Evolutionary conservation across 169 alveolate genomes (phyloP).

Genomic region (Plasmodium chabaudi): DNA sequence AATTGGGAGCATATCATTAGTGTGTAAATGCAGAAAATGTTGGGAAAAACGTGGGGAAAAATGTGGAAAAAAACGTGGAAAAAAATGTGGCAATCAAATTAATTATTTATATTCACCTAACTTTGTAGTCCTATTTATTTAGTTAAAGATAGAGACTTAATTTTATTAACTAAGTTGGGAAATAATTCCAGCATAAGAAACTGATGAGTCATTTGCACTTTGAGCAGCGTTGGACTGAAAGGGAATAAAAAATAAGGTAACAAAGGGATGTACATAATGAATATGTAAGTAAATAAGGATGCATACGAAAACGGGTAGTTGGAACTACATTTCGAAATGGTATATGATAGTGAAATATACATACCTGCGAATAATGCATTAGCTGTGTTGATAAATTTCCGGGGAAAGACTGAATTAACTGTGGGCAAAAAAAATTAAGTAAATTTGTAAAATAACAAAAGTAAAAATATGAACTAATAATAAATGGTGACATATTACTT

Average conservation of each 20-base stretch:
- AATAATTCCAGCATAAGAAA: conserved; percentile 91
- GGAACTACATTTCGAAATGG: background rate
- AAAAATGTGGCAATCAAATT: too few species aligned
- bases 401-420: conserved; percentile 35
- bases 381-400: conserved; percentile 43
- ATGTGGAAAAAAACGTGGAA: too few species aligned
- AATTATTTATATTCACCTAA: too few species aligned
- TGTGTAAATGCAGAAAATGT: too few species aligned
- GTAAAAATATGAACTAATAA: background rate
- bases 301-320: background rate
- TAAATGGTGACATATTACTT: conserved; percentile 52
- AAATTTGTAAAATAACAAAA: background rate
- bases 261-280: background rate
- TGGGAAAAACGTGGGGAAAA: too few species aligned
- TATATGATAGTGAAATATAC: background rate
- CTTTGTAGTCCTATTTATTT: too few species aligned
- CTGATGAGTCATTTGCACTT: conserved; percentile 87
- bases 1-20: too few species aligned
- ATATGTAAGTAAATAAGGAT: background rate
- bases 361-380: conserved; percentile 68
- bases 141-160: too few species aligned
- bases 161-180: conserved; percentile 23
- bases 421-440: background rate
- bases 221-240: conserved; percentile 88
- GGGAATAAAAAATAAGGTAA: conserved; percentile 53